Base-by-base conservation (phyloP, 2,329 filamentous ascomycete species). In the Aspergillus nomiae region DNA sequence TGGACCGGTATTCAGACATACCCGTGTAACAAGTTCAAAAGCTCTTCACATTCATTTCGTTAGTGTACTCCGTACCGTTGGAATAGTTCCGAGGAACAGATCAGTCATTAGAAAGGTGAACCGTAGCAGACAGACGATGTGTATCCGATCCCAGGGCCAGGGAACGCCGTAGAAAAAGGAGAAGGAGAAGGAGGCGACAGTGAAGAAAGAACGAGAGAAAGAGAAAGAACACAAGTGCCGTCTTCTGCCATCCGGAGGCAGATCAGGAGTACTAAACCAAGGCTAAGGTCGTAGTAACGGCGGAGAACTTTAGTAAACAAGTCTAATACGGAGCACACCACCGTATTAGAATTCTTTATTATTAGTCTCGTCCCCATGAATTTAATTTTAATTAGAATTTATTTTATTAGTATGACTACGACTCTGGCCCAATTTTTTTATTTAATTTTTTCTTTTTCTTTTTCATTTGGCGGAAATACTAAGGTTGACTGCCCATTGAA, bases 11-110 rank as follows among this genome's bases (percentile, higher is more conserved):
- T 45, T 60, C 24, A 45, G 61, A 62, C 64, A 59, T 64, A 63
- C 58, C 64, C 19, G 50, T 58, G 65, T 63, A 66, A 56, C 32
- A 46, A 36, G n/a, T 54, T 36, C 30, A 51, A 45, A 34, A 38
- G 30, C 36, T 46, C 54, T 54, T 45, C 51, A 53, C 59, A 24
- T 48, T 51, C 57, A 60, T 63, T 45, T 55, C 51, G 53, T 56
- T 51, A 32, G 8, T 24, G 58, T 59, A 41, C 38, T n/a, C 38
- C 38, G 38, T 41, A 59, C 57, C 57, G 46, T 32, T 46, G 34
- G 57, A 53, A 53, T 59, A 32, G 55, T 21, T 59, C 57, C 56
- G 50, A 64, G 61, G 54, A 24, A 45, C 30, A n/a, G 32, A 54
- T 36, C 7, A 36, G n/a, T 56, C 59, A 61, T 61, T 38, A 58